phyloP scores from a whole-genome alignment of 805 yeast species.

The Wickerhamiella azyma region DNA sequence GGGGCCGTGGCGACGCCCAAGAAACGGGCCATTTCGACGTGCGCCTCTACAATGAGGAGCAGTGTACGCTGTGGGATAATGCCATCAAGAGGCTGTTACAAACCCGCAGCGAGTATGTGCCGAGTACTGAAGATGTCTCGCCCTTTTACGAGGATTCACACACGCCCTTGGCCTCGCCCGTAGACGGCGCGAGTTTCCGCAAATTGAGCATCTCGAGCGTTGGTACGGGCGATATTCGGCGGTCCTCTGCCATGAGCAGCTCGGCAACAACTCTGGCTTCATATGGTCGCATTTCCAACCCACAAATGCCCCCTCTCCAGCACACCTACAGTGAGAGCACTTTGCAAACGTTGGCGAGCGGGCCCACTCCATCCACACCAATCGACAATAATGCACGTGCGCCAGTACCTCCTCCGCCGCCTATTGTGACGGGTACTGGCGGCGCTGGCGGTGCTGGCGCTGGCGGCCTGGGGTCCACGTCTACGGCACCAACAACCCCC shows the following conservation, averaged over 20 bases:
- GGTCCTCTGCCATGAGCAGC: conserved; percentile 1
- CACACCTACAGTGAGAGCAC: conserved; percentile 5
- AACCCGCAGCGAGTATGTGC: neutral
- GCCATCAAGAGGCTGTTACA: conserved; percentile 19
- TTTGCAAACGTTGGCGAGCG: neutral
- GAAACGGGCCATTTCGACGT: conserved; percentile 79
- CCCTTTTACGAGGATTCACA: conserved; percentile 12
- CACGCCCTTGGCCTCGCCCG: conserved; percentile 7
- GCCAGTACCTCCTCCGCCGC: neutral
- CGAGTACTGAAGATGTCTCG: conserved; percentile 6
- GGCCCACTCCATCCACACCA: neutral
- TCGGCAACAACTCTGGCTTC: conserved; percentile 4
- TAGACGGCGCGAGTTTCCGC: conserved; percentile 5
- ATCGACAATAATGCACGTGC: neutral
- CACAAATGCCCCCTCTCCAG: conserved; percentile 1
- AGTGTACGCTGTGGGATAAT: conserved; percentile 62
- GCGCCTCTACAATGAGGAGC: conserved; percentile 72
- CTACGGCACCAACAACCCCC: neutral
- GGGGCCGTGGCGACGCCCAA: conserved; percentile 44
- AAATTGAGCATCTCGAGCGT: conserved; percentile 8
- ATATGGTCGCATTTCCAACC: neutral
- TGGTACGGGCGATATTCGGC: neutral
- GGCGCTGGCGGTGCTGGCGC: neutral
- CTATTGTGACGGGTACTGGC: too few relatives aligned
- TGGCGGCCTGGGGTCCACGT: neutral